phyloP scores from a whole-genome alignment of 108 stramenopile genomes.

The Epipyxis sp. region DNA sequence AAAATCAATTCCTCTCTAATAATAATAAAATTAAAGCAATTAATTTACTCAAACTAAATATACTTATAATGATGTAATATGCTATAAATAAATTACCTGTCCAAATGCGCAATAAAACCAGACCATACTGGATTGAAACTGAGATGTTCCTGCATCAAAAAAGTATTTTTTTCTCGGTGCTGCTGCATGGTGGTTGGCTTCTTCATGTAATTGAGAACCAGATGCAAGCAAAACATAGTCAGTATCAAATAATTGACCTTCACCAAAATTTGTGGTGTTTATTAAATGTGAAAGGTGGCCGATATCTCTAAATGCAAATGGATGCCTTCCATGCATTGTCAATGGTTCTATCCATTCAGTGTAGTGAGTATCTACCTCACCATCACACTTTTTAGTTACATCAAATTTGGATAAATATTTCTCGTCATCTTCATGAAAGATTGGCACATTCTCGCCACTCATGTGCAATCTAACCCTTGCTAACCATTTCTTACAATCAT shows the following conservation, averaged over 20 bases:
- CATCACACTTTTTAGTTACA: neutral
- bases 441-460: neutral
- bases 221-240: neutral
- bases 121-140: neutral
- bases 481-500: neutral
- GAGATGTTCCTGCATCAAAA: constrained; percentile 10
- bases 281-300: neutral
- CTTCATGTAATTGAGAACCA: neutral
- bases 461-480: neutral
- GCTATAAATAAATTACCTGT: neutral
- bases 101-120: neutral
- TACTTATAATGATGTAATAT: neutral
- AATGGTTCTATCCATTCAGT: constrained; percentile 28
- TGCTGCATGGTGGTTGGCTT: neutral
- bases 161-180: neutral
- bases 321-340: constrained; percentile 22
- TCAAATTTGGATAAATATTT: neutral
- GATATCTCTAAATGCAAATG: neutral
- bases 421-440: neutral
- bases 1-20: constrained; percentile 13
- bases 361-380: neutral
- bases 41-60: neutral
- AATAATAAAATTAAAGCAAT: neutral
- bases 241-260: neutral
- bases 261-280: neutral